These are phyloP conservation scores for Apodospora peruviana DNA, from an alignment of 495 filamentous ascomycete genomes.

Conservation along the genomic window DNA sequence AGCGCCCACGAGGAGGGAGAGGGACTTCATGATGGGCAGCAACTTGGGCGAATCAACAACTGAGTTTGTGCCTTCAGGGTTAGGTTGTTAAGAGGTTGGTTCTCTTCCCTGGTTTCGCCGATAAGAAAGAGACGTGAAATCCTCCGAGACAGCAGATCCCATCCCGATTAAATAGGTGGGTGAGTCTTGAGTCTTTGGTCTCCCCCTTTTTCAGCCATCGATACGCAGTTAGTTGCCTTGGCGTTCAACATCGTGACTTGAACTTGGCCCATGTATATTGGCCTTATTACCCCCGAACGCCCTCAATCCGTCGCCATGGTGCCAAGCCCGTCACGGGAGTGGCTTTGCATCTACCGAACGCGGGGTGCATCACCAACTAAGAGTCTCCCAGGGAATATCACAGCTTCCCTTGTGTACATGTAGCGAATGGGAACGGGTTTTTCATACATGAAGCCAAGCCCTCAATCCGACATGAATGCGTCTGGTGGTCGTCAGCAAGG, in stretches of 20 bases:
- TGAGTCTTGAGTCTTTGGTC: neutral
- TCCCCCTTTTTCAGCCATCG: neutral
- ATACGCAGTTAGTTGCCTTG: neutral
- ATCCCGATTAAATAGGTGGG: no score
- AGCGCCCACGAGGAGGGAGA: conserved; percentile 19
- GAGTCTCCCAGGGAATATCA: neutral
- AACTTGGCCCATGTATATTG: conserved; percentile 7
- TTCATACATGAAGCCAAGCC: no score
- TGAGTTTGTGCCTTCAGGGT: no score
- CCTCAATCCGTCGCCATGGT: conserved; percentile 1
- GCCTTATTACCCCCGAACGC: conserved; percentile 8
- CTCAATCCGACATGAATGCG: no score
- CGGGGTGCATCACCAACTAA: conserved; percentile 9
- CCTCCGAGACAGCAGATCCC: no score
- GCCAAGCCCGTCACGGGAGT: conserved; percentile 7
- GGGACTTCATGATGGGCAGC: conserved; percentile 22
- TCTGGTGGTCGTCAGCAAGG: no score
- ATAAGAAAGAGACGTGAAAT: no score
- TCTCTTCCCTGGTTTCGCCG: neutral
- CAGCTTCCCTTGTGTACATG: no score
- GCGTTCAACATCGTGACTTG: neutral
- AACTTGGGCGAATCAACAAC: neutral
- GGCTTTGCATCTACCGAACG: conserved; percentile 13
- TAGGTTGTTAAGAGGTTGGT: neutral
- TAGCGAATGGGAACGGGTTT: neutral